phyloP scores from a whole-genome alignment of 805 yeast species.

The Nakazawaea laoshanensis region DNA sequence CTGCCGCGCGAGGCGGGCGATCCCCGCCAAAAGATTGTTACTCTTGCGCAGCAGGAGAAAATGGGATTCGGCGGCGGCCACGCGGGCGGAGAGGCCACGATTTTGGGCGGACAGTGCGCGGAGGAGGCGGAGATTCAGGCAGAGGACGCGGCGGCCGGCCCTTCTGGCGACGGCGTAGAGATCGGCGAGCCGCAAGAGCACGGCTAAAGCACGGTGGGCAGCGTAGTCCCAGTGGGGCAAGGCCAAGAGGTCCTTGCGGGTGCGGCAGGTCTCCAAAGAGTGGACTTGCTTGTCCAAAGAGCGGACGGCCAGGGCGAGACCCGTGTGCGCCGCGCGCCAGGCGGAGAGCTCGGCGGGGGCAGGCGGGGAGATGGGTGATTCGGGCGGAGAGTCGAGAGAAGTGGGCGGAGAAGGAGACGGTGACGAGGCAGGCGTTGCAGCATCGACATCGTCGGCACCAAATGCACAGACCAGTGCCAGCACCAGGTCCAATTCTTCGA shows the following conservation, averaged over 20 bases:
- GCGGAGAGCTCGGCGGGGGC: no score
- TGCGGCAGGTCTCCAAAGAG: conserved; percentile 16
- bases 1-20: conserved; percentile 36
- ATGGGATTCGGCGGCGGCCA: no score
- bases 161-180: conserved; percentile 36
- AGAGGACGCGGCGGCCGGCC: conserved; percentile 37
- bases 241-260: conserved; percentile 13
- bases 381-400: conserved; percentile 17
- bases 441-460: conserved; percentile 5
- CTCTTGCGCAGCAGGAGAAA: conserved; percentile 37
- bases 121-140: conserved; percentile 33
- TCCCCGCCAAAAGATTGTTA: conserved; percentile 37
- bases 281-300: conserved; percentile 17
- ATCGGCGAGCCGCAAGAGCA: conserved; percentile 40
- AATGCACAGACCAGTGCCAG: conserved; percentile 6
- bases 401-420: conserved; percentile 4
- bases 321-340: no score
- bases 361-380: no score
- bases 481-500: conserved; percentile 13
- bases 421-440: no score
- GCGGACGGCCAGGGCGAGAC: conserved; percentile 12
- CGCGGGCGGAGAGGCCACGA: no score
- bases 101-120: no score
- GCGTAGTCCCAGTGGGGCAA: conserved; percentile 21
- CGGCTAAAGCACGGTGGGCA: conserved; percentile 31